These are phyloP conservation scores for Pyrus bretschneideri DNA, from an alignment of 306 rosid genomes.

Conservation along the genomic window DNA sequence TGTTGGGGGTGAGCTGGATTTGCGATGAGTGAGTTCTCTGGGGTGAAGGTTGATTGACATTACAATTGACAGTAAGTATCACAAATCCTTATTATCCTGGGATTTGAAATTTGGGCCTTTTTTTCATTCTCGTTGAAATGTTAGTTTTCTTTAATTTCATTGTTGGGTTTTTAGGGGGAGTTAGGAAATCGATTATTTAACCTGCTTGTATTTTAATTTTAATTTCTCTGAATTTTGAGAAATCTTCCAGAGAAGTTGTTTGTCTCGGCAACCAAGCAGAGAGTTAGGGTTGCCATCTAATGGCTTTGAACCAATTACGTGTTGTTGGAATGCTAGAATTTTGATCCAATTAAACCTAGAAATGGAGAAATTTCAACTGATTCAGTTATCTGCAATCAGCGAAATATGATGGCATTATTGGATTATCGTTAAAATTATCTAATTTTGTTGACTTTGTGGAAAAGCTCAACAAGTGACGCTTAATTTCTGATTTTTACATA, in stretches of 20 bases:
- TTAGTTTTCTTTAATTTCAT: background rate
- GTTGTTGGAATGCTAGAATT: background rate
- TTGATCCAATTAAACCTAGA: background rate
- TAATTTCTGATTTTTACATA: no score
- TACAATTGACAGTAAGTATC: no score
- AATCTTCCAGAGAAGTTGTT: background rate
- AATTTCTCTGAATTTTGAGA: background rate
- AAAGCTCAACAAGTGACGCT: background rate
- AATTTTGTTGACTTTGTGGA: no score
- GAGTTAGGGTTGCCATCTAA: background rate
- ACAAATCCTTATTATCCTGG: background rate
- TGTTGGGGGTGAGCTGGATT: no score
- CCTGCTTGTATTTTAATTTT: background rate
- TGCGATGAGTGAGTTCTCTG: no score
- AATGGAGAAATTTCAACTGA: background rate
- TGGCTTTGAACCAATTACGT: background rate
- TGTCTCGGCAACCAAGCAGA: constrained; percentile 25
- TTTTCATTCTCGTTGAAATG: background rate
- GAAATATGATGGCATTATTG: no score
- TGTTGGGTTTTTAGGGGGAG: background rate
- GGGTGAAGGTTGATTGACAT: no score
- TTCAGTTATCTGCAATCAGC: no score
- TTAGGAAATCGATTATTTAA: background rate
- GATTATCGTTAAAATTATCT: no score
- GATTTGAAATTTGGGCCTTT: background rate